phyloP scores from a whole-genome alignment of 768 basidiomycete genomes.

The Lentinula detonsa region DNA sequence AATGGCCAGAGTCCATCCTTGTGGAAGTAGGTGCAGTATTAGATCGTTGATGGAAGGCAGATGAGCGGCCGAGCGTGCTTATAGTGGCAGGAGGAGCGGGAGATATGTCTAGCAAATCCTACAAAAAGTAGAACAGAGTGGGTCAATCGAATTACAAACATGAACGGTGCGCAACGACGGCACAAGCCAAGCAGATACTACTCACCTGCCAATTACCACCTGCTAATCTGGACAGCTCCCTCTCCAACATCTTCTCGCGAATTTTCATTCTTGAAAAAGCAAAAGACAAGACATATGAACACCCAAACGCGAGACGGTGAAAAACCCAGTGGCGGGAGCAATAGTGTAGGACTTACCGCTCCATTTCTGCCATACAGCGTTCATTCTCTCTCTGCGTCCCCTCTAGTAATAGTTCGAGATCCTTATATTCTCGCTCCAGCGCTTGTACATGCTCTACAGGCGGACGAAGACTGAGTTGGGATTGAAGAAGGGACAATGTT shows the following conservation, averaged over 20 bases:
- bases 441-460: slow-evolving; percentile 61
- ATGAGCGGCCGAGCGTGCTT: slow-evolving; percentile 16
- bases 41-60: slow-evolving; percentile 13
- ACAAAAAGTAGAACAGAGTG: background rate
- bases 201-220: slow-evolving; percentile 82
- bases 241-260: slow-evolving; percentile 75
- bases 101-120: slow-evolving; percentile 29
- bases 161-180: background rate
- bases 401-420: slow-evolving; percentile 67
- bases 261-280: slow-evolving; percentile 40
- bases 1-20: slow-evolving; percentile 10
- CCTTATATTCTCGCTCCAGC: slow-evolving; percentile 67
- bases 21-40: slow-evolving; percentile 4
- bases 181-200: background rate
- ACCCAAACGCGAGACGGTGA: background rate
- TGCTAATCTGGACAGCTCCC: slow-evolving; percentile 60
- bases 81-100: slow-evolving; percentile 13
- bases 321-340: background rate
- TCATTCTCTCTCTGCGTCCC: slow-evolving; percentile 87
- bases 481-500: slow-evolving; percentile 56
- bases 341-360: slow-evolving; percentile 38
- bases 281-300: background rate
- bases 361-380: slow-evolving; percentile 74
- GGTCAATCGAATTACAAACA: background rate
- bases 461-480: slow-evolving; percentile 55